These are phyloP conservation scores for Salix exigua DNA, from an alignment of 345 rosid genomes.

Conservation along the genomic window DNA sequence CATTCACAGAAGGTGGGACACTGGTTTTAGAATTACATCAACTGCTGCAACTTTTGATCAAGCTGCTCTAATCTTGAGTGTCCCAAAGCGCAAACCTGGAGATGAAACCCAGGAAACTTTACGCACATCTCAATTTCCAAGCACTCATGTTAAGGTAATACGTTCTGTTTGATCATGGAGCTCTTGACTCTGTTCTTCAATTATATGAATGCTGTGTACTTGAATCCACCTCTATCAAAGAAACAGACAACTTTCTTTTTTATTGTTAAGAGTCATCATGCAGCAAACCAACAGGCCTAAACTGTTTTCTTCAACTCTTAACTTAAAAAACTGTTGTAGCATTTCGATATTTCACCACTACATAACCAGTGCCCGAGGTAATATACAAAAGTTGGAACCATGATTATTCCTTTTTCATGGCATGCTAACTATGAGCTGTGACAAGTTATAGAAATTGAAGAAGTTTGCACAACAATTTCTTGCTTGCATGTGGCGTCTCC, in stretches of 20 bases:
- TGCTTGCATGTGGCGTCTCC: neutral
- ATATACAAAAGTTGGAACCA: neutral
- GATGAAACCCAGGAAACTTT: constrained; percentile 40
- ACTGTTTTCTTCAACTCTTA: neutral
- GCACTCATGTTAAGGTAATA: constrained; percentile 38
- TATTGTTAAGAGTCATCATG: neutral
- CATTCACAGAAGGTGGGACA: constrained; percentile 39
- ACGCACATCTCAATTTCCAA: constrained; percentile 39
- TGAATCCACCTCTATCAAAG: neutral
- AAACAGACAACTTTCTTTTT: neutral
- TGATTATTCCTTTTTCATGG: neutral
- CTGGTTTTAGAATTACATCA: constrained; percentile 35
- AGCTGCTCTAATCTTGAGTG: constrained; percentile 39
- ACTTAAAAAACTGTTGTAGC: neutral
- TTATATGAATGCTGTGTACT: neutral
- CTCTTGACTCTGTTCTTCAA: neutral
- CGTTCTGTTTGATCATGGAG: neutral
- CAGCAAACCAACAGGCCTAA: neutral
- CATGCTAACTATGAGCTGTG: too few species aligned
- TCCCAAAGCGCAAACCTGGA: constrained; percentile 30
- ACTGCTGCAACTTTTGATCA: constrained; percentile 41
- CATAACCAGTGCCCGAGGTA: neutral
- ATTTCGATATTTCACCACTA: neutral
- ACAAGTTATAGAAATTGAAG: neutral
- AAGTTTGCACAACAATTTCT: neutral